Conservation (phyloP, 2,329 filamentous ascomycete genomes). For the Tolypocladium endophyticum region DNA sequence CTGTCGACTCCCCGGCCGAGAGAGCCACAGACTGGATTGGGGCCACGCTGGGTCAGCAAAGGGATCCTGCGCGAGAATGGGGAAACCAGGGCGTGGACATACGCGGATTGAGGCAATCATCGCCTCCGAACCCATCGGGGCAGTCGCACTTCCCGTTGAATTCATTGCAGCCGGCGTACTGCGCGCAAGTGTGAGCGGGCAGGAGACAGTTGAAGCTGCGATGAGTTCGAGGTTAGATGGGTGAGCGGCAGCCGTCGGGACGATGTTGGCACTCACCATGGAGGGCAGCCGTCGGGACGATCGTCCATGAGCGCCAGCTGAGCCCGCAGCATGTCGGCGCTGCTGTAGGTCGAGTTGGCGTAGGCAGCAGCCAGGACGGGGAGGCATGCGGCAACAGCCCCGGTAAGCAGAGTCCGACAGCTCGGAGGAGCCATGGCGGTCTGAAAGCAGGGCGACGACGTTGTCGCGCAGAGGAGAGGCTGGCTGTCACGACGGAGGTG, state of each 20-base stretch:
- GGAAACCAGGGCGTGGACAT: conserved; percentile 15
- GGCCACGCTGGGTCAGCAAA: background rate
- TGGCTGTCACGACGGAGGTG: conserved; percentile 22
- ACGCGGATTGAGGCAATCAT: conserved; percentile 82
- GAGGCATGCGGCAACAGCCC: conserved; percentile 26
- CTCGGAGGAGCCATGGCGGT: conserved; percentile 28
- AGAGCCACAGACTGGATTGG: conserved; percentile 63
- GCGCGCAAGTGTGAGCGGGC: conserved; percentile 80
- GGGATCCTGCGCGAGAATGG: background rate
- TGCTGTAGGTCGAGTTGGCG: conserved; percentile 48
- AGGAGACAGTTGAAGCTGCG: conserved; percentile 93
- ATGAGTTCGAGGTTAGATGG: conserved; percentile 9
- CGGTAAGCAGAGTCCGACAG: conserved; percentile 26
- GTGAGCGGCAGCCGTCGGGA: conserved; percentile 15
- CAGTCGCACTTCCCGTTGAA: conserved; percentile 90
- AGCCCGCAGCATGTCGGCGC: conserved; percentile 49
- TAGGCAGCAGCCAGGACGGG: conserved; percentile 27
- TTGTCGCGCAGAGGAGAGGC: conserved; percentile 1
- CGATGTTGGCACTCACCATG: conserved; percentile 44
- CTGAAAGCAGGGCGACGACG: conserved; percentile 7
- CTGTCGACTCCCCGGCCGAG: conserved; percentile 72
- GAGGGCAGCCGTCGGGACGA: conserved; percentile 67
- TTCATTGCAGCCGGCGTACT: conserved; percentile 81
- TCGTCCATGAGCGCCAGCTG: conserved; percentile 63
- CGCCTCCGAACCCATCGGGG: conserved; percentile 83